Conservation (phyloP, 371 early-diverging fungal genomes). For the Mucor circinelloides region DNA sequence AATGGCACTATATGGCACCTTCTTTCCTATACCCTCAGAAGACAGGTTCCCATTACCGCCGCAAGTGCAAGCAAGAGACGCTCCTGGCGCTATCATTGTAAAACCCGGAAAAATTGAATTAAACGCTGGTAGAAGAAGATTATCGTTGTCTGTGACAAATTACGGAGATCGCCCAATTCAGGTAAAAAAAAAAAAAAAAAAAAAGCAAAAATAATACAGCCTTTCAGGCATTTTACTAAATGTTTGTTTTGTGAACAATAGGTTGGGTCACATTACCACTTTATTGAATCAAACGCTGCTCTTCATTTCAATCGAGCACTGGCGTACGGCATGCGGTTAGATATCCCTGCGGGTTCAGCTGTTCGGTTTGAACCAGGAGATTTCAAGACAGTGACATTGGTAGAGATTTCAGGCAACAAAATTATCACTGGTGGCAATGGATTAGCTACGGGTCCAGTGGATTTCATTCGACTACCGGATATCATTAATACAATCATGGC, state of each 20-base stretch:
- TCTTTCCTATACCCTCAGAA: constrained; percentile 73
- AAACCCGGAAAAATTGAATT: constrained; percentile 67
- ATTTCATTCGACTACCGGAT: constrained; percentile 42
- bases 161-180: constrained; percentile 92
- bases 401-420: constrained; percentile 82
- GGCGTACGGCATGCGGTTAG: constrained; percentile 85
- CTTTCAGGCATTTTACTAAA: background rate
- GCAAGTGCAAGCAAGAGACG: constrained; percentile 33
- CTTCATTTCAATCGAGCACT: constrained; percentile 81
- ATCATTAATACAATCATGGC: constrained; percentile 48
- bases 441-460: constrained; percentile 75
- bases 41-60: constrained; percentile 57
- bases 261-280: constrained; percentile 93
- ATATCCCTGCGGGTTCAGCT: constrained; percentile 85
- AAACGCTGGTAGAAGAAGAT: constrained; percentile 69
- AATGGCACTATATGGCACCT: constrained; percentile 85
- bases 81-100: constrained; percentile 70
- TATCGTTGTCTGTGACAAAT: constrained; percentile 78
- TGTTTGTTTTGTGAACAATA: background rate
- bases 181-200: no score
- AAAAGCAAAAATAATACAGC: no score
- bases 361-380: constrained; percentile 86
- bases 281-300: constrained; percentile 84
- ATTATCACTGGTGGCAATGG: constrained; percentile 84
- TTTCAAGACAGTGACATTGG: constrained; percentile 76